phyloP scores from a whole-genome alignment of 257 asterid genomes.

The Linaria vulgaris region DNA sequence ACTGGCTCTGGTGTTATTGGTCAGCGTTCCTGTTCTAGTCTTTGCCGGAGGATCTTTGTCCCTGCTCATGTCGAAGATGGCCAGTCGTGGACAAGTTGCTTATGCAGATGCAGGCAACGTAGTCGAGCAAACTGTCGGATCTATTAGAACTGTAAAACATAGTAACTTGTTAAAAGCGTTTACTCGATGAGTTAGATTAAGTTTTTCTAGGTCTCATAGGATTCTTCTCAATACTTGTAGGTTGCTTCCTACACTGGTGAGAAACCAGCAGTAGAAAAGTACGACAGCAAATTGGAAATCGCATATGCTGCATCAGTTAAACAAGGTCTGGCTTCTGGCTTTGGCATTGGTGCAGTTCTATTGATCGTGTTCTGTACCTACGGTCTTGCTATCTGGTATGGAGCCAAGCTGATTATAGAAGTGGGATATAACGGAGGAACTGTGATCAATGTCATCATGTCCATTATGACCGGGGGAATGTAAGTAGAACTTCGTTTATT shows the following conservation, averaged over 20 bases:
- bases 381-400: constrained; percentile 75
- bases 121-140: constrained; percentile 72
- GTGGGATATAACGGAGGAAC: constrained; percentile 55
- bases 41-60: constrained; percentile 43
- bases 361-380: constrained; percentile 47
- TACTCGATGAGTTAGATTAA: background rate
- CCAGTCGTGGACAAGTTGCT: constrained; percentile 57
- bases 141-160: constrained; percentile 62
- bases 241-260: constrained; percentile 76
- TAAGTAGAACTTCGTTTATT: constrained; percentile 30
- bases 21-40: constrained; percentile 44
- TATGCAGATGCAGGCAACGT: constrained; percentile 77
- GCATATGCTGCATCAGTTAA: constrained; percentile 53
- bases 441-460: constrained; percentile 59
- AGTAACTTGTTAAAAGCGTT: background rate
- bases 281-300: constrained; percentile 43
- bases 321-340: constrained; percentile 69
- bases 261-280: constrained; percentile 45
- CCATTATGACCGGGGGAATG: constrained; percentile 66
- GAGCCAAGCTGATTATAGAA: constrained; percentile 45
- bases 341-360: constrained; percentile 52
- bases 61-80: constrained; percentile 44
- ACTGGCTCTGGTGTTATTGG: constrained; percentile 37
- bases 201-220: background rate
- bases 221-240: constrained; percentile 23